phyloP scores from a whole-genome alignment of 2,329 filamentous ascomycete species.

The Niveomyces coronatus region DNA sequence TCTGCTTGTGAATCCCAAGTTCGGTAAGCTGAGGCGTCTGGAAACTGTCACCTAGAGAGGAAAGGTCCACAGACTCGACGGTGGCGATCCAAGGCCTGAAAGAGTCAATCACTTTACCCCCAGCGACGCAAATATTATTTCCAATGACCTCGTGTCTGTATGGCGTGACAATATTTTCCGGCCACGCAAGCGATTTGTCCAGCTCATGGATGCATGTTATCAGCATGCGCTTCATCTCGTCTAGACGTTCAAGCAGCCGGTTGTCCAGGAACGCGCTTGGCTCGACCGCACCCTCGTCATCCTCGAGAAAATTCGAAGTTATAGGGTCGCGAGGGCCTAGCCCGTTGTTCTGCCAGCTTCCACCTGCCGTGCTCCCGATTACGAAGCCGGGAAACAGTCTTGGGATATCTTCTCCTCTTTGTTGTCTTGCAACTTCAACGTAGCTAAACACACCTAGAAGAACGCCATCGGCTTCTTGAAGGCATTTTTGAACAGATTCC shows the following conservation, averaged over 20 bases:
- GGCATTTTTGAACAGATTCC: conserved; percentile 87
- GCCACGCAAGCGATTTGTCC: conserved; percentile 68
- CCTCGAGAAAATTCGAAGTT: conserved; percentile 76
- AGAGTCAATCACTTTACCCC: conserved; percentile 71
- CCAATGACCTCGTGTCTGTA: conserved; percentile 70
- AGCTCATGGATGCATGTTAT: conserved; percentile 78
- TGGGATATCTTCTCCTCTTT: conserved; percentile 85
- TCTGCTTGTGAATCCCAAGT: conserved; percentile 85
- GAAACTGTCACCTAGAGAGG: conserved; percentile 63
- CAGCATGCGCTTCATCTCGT: conserved; percentile 76
- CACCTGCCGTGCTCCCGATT: conserved; percentile 70
- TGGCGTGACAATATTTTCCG: conserved; percentile 73
- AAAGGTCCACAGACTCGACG: conserved; percentile 86
- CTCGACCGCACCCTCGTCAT: conserved; percentile 62
- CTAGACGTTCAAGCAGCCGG: conserved; percentile 69
- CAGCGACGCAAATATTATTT: conserved; percentile 71
- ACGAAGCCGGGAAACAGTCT: conserved; percentile 92
- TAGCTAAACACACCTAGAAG: conserved; percentile 91
- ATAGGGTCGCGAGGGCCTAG: conserved; percentile 57
- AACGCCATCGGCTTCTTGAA: conserved; percentile 96
- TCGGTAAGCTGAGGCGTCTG: conserved; percentile 80
- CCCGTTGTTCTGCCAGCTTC: conserved; percentile 75
- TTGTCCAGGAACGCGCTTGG: conserved; percentile 66
- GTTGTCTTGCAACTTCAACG: conserved; percentile 87
- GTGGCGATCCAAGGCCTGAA: conserved; percentile 85